Percentiles rank a stretch among this genome's conserved stretches.
Conservation (phyloP, 192 early-diverging fungal genomes). For the Radiomyces spectabilis region DNA sequence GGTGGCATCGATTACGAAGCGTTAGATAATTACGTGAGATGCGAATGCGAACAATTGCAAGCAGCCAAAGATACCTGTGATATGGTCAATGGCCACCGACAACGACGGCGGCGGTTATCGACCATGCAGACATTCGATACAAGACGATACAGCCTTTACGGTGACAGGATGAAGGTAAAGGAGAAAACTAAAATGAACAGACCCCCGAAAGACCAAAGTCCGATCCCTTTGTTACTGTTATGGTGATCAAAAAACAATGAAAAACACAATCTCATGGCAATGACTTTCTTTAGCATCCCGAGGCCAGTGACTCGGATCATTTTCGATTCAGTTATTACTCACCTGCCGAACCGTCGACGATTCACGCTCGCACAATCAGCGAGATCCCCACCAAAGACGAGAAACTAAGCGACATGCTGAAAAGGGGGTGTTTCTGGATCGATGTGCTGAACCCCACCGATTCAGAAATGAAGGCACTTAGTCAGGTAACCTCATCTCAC, state of each 20-base stretch:
- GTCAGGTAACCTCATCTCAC: too few species aligned
- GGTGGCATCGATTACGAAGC: constrained; percentile 13
- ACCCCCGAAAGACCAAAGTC: background rate
- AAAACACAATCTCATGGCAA: too few species aligned
- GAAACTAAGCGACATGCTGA: constrained; percentile 9
- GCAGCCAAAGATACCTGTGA: background rate
- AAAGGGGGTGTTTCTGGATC: constrained; percentile 60
- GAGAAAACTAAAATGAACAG: background rate
- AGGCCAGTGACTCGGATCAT: constrained; percentile 11
- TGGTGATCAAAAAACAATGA: too few species aligned
- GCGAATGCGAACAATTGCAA: constrained; percentile 3
- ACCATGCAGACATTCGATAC: constrained; percentile 14
- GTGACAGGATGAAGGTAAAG: constrained; percentile 14
- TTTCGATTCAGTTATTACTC: constrained; percentile 21
- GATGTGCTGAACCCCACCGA: constrained; percentile 46
- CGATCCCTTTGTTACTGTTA: too few species aligned
- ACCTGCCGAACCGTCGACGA: constrained; percentile 11
- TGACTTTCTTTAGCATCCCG: too few species aligned
- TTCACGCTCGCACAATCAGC: constrained; percentile 18
- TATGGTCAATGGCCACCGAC: too few species aligned
- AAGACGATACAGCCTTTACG: constrained; percentile 12
- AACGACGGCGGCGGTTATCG: constrained; percentile 4
- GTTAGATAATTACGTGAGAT: constrained; percentile 7
- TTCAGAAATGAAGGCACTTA: constrained; percentile 46
- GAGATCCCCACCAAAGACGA: constrained; percentile 14